Evolutionary conservation across 1,284 basidiomycete species (phyloP), one percentile per base, ranked within the genome.

Genomic region (Anthracocystis setariae): DNA sequence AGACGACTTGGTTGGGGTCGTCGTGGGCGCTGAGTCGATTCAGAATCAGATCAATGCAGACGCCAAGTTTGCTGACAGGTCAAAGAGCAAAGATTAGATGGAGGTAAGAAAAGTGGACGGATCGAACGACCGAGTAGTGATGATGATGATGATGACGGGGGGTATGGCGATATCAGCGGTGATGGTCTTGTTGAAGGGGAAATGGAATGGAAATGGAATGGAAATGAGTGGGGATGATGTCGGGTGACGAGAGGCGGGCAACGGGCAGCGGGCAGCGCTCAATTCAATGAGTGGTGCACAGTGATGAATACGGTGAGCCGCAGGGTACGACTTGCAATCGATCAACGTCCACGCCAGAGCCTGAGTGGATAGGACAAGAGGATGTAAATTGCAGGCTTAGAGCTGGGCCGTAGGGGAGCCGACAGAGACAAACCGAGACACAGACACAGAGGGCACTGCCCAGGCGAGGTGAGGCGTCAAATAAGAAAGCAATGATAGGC

Each of bases 231-330:
- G 46, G 38, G 52, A 55, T 57, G 54, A 46, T 48, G 62, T 54
- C 50, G 62, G 55, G 62, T 57, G 61, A 29, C 46, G 60, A 56
- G 61, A 48, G 49, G 27, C 17, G 7, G 40, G 37, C n/a, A n/a
- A n/a, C n/a, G n/a, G n/a, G n/a, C n/a, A n/a, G n/a, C n/a, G n/a
- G n/a, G n/a, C n/a, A n/a, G n/a, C n/a, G n/a, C 33, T 21, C 23
- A 23, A 27, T 24, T 46, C 47, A 50, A 61, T 55, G 32, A 39
- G 49, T 44, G 47, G 29, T 21, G 18, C 39, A 42, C 47, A 37
- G 37, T 49, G 21, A n/a, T 37, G 35, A 15, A 27, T 39, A 15
- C 17, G 25, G 23, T 18, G 23, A 8, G 8, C 23, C 33, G 46
- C 32, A 48, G 35, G 15, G 29, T 15, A 25, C 17, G 32, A 25